Conservation (phyloP, 257 asterid species). For the Eustoma russellianum region DNA sequence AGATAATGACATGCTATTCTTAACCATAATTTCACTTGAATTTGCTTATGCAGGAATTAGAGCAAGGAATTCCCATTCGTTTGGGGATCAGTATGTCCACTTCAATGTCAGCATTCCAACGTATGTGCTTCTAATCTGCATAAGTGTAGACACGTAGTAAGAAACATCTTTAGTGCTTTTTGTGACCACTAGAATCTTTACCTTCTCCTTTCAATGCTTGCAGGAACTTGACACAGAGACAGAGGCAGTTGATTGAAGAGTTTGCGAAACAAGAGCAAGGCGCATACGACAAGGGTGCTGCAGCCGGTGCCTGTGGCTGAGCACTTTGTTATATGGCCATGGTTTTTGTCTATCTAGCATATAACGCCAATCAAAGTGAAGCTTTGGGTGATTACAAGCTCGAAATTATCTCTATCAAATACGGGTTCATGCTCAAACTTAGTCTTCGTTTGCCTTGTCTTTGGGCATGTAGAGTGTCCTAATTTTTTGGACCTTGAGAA, state of each 20-base stretch:
- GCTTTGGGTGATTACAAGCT: too few species aligned
- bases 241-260: constrained; percentile 65
- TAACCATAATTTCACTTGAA: background rate
- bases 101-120: constrained; percentile 84
- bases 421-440: too few species aligned
- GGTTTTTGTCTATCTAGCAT: too few species aligned
- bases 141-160: background rate
- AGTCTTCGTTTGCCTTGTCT: too few species aligned
- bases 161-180: background rate
- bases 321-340: background rate
- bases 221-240: constrained; percentile 65
- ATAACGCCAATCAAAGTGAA: too few species aligned
- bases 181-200: background rate
- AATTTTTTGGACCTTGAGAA: too few species aligned
- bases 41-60: constrained; percentile 59
- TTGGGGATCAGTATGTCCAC: constrained; percentile 86
- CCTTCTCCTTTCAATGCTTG: constrained; percentile 5
- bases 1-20: background rate
- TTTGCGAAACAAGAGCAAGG: constrained; percentile 59
- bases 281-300: constrained; percentile 41
- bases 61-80: constrained; percentile 54
- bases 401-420: too few species aligned
- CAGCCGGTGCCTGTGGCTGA: constrained; percentile 72
- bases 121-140: constrained; percentile 33
- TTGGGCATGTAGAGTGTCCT: too few species aligned